Conservation (phyloP, 2,329 filamentous ascomycete genomes). For the Nemania abortiva region DNA sequence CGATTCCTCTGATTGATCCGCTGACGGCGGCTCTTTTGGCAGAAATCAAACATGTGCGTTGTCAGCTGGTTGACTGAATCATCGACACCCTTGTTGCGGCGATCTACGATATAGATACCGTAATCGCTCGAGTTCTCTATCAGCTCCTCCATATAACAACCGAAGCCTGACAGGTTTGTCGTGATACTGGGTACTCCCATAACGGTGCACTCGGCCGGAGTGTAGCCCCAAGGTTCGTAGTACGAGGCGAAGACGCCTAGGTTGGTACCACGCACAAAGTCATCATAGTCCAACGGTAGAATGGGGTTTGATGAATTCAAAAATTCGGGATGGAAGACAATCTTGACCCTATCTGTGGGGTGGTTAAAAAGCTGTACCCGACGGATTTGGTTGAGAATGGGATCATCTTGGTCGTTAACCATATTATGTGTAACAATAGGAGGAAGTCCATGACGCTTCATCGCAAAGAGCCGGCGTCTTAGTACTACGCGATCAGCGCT, state of each 20-base stretch:
- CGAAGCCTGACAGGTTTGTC: constrained; percentile 96
- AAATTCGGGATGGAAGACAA: constrained; percentile 98
- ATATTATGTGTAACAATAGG: constrained; percentile 99
- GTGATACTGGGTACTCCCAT: constrained; percentile 99
- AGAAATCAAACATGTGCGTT: constrained; percentile 93
- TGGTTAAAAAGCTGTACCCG: constrained; percentile 98
- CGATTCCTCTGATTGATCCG: constrained; percentile 99
- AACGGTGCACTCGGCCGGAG: constrained; percentile 96
- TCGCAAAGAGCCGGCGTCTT: constrained; percentile 90
- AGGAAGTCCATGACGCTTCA: constrained; percentile 91
- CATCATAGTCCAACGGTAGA: constrained; percentile 94
- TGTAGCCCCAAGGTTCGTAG: constrained; percentile 99
- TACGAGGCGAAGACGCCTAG: constrained; percentile 96
- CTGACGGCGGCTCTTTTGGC: constrained; percentile 91
- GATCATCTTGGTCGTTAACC: constrained; percentile 92
- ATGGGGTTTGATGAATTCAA: constrained; percentile 96
- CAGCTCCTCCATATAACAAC: constrained; percentile 99
- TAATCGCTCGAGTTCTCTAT: constrained; percentile 99
- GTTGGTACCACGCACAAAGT: constrained; percentile 97
- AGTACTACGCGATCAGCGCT: constrained; percentile 92
- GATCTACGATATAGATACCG: constrained; percentile 98
- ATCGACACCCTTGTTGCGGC: constrained; percentile 93
- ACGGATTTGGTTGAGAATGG: constrained; percentile 94
- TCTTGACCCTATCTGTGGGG: constrained; percentile 92
- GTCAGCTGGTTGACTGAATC: constrained; percentile 97